Percentiles rank a stretch among this genome's conserved stretches.
Evolutionary conservation across 305 asterid genomes (phyloP).

Genomic region (Ajuga reptans): DNA sequence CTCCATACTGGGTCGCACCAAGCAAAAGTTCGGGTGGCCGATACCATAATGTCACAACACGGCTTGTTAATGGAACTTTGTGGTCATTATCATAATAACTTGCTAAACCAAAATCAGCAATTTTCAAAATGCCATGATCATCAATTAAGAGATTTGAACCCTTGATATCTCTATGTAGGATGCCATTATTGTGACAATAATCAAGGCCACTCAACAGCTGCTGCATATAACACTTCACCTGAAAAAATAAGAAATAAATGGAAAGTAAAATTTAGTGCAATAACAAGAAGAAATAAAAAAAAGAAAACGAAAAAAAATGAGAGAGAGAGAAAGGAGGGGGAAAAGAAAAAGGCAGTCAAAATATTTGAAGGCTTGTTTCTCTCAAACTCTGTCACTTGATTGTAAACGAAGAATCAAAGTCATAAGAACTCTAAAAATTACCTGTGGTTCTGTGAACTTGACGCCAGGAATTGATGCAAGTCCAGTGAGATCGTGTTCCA

Average conservation of each 20-base stretch:
- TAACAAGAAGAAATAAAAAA: no score
- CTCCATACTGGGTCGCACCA: conserved; percentile 78
- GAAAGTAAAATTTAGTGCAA: background rate
- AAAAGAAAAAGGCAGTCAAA: background rate
- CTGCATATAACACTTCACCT: conserved; percentile 92
- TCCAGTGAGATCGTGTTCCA: conserved; percentile 98
- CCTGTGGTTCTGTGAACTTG: conserved; percentile 86
- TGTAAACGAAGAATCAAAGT: background rate
- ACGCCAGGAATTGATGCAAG: conserved; percentile 74
- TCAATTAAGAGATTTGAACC: conserved; percentile 82
- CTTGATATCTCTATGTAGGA: conserved; percentile 90
- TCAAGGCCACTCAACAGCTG: conserved; percentile 89
- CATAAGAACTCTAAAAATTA: conserved; percentile 12
- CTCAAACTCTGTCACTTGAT: background rate
- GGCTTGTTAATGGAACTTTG: conserved; percentile 70
- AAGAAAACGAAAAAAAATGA: no score
- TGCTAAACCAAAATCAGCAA: conserved; percentile 96
- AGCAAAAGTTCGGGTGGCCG: conserved; percentile 95
- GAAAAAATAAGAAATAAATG: background rate
- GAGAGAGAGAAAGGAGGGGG: background rate
- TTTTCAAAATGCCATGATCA: conserved; percentile 78
- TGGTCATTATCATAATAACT: conserved; percentile 53
- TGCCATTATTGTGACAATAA: conserved; percentile 71
- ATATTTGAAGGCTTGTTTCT: background rate
- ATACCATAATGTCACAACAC: conserved; percentile 97